Percentiles rank a stretch among this genome's conserved stretches.
Evolutionary conservation across 2,329 filamentous ascomycete genomes (phyloP).

Genomic region (Pestalotiopsis sp.): DNA sequence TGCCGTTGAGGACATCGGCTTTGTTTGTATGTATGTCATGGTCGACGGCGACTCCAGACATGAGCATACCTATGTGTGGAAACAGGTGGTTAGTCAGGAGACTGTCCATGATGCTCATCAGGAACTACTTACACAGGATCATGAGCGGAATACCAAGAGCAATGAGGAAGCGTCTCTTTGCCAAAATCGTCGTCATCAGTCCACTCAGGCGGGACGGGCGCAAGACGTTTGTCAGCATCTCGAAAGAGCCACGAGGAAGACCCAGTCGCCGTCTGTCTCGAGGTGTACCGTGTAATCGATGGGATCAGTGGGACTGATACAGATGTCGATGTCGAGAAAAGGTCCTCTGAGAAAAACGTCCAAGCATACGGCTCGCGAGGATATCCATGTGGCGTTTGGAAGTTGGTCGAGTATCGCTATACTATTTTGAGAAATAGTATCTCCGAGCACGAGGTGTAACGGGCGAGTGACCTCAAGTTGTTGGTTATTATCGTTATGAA

Average conservation of each 20-base stretch:
- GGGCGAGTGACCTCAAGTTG: neutral
- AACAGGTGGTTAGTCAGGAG: neutral
- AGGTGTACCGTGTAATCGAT: neutral
- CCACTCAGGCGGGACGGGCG: neutral
- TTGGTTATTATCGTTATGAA: neutral
- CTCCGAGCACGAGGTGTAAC: neutral
- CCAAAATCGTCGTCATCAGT: slow-evolving; percentile 4
- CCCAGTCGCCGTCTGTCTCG: neutral
- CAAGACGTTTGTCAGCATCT: slow-evolving; percentile 3
- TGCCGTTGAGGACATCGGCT: neutral
- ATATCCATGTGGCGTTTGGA: neutral
- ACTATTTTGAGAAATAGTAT: neutral
- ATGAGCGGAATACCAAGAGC: slow-evolving; percentile 8
- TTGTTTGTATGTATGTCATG: neutral
- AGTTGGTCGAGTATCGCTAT: neutral
- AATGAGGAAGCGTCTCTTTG: slow-evolving; percentile 10
- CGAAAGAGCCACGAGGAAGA: neutral
- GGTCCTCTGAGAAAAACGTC: neutral
- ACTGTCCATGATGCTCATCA: neutral
- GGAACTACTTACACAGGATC: slow-evolving; percentile 5
- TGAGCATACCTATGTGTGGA: slow-evolving; percentile 1
- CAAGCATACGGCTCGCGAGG: neutral
- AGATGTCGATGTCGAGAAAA: neutral
- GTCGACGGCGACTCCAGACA: slow-evolving; percentile 12
- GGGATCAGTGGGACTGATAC: neutral